Percentiles rank a stretch among this genome's conserved stretches.
Evolutionary conservation across 2,329 filamentous ascomycete species (phyloP).

Genomic region (Colletotrichum gloeosporioides): DNA sequence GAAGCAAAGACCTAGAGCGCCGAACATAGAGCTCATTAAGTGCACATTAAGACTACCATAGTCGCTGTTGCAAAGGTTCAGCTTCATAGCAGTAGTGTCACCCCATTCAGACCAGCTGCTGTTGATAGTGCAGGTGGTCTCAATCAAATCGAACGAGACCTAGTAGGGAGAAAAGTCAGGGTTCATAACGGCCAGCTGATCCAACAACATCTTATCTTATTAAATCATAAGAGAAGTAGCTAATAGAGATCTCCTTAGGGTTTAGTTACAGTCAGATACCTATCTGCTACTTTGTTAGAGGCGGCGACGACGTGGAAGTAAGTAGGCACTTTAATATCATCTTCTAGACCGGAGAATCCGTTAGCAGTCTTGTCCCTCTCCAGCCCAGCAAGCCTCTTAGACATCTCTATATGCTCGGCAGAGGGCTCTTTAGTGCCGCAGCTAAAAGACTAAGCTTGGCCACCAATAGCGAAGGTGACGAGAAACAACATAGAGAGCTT

Average conservation of each 20-base stretch:
- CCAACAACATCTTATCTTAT: conserved; percentile 37
- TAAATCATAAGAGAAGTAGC: background rate
- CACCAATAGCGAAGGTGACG: no score
- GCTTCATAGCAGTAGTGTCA: conserved; percentile 49
- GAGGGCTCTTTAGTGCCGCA: background rate
- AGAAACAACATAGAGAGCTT: no score
- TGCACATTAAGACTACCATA: conserved; percentile 51
- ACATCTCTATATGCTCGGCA: background rate
- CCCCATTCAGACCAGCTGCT: conserved; percentile 47
- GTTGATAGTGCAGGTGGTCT: conserved; percentile 52
- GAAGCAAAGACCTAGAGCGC: no score
- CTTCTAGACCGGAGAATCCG: conserved; percentile 20
- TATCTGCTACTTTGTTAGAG: conserved; percentile 30
- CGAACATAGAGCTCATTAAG: conserved; percentile 40
- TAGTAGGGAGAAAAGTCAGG: conserved; percentile 45
- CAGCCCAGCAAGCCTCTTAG: conserved; percentile 21
- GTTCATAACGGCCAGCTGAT: conserved; percentile 53
- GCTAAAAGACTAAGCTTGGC: no score
- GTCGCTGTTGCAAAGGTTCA: conserved; percentile 47
- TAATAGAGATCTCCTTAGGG: background rate
- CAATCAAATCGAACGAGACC: conserved; percentile 49
- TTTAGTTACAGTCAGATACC: conserved; percentile 39
- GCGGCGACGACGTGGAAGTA: conserved; percentile 44
- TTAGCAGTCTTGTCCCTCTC: conserved; percentile 12
- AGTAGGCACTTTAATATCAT: conserved; percentile 39